Evolutionary conservation across 164 flowering plant species (phyloP), one percentile per base, ranked within the genome.

Genomic region (Akebia trifoliata): DNA sequence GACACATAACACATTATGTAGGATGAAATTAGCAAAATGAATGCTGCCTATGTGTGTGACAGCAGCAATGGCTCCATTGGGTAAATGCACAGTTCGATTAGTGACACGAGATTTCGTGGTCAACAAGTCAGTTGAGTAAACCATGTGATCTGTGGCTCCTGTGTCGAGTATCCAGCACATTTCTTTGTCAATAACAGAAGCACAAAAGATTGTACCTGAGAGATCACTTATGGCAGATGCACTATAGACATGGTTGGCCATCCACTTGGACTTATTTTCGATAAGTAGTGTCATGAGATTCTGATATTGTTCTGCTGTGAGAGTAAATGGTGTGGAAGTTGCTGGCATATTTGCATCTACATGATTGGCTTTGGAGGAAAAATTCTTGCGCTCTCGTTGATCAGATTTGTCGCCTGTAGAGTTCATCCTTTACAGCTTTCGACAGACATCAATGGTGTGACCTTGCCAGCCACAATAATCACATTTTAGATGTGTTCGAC

Each of bases 1-100:
- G 1, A 61, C 69, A 53, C 61, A 60, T 0, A 64, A 57, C 29
- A 70, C 74, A 65, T 69, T 36, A 26, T 60, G 50, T 25, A 64
- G 35, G 21, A 11, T 11, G 22, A 68, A 52, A 32, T 52, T 2
- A 4, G 14, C 34, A 54, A 28, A 56, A 34, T 47, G 51, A n/a
- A n/a, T n/a, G n/a, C n/a, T n/a, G n/a, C n/a, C n/a, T n/a, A n/a
- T n/a, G n/a, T n/a, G n/a, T n/a, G n/a, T n/a, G n/a, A n/a, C n/a
- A n/a, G n/a, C n/a, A n/a, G n/a, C n/a, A n/a, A n/a, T n/a, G n/a
- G n/a, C n/a, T n/a, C n/a, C n/a, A n/a, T n/a, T n/a, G n/a, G n/a
- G n/a, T n/a, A n/a, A n/a, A n/a, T n/a, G n/a, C n/a, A n/a, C n/a
- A n/a, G n/a, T n/a, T n/a, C n/a, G n/a, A n/a, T n/a, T n/a, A n/a